Conservation (phyloP, 345 rosid species). For the Populus euphratica region DNA sequence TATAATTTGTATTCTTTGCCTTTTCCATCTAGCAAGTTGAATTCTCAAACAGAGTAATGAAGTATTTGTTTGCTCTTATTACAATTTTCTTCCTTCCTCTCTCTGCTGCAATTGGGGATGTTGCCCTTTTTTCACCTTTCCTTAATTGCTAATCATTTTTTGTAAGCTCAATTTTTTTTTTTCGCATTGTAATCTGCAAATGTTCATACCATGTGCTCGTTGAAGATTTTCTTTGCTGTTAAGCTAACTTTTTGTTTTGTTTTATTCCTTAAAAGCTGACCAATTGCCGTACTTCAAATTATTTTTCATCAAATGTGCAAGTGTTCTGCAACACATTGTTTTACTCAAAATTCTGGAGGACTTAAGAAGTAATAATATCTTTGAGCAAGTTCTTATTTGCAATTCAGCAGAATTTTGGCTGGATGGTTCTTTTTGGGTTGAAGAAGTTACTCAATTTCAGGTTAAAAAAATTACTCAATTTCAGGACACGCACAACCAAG, state of each 20-base stretch:
- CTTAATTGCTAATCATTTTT: background rate
- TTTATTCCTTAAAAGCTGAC: background rate
- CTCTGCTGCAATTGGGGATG: background rate
- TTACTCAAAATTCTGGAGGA: background rate
- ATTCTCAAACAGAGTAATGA: background rate
- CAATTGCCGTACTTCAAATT: background rate
- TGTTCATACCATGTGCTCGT: background rate
- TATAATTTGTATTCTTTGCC: background rate
- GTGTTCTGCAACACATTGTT: background rate
- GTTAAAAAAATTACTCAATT: background rate
- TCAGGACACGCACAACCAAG: constrained; percentile 94
- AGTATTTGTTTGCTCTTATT: background rate
- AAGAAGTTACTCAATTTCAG: constrained; percentile 22
- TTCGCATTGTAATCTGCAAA: background rate
- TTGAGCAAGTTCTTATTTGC: background rate
- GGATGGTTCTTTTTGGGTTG: background rate
- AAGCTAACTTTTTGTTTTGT: background rate
- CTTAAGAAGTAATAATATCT: background rate
- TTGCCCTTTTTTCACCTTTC: background rate
- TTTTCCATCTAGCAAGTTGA: background rate
- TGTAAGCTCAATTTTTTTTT: background rate
- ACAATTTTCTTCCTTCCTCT: background rate
- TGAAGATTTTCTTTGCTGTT: background rate
- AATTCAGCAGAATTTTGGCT: background rate
- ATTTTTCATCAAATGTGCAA: background rate